Evolutionary conservation across 495 filamentous ascomycete genomes (phyloP), one percentile per base, ranked within the genome.

Genomic region (Penicillium angulare): DNA sequence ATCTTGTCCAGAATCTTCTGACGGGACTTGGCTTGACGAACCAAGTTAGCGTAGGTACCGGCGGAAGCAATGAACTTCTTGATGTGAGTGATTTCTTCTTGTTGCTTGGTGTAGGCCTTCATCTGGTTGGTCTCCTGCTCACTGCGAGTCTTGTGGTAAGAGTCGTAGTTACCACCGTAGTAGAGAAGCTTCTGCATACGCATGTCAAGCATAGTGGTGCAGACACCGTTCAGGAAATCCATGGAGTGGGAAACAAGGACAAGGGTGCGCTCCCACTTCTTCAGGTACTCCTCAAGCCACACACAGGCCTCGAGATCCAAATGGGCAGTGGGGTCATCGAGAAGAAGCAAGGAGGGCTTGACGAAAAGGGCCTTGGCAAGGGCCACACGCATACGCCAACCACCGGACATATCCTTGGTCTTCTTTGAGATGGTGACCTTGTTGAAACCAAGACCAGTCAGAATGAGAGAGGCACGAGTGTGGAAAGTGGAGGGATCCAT

Each of bases 1-100:
- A 98, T 98, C 82, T 98, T 98, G 82, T 98, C 93, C 50, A 98
- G 83, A 70, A 98, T 97, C 89, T 98, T 98, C 74, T 98, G 93
- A 41, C 93, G 86, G 24, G 93, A 97, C 79, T 98, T 98, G 71
- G 93, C 93, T 77, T 98, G 93, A 64, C 90, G 79, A 62, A 99
- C 93, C 73, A 99, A 82, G 79, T 99, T 99, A 80, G 93, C 93
- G 67, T 99, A 99, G 52, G 93, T 99, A 91, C 93, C 93, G 45
- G 95, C 93, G 42, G 92, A 97, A 57, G 93, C 93, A 68, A 99
- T 99, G 81, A 99, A 99, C 76, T 97, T 96, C 82, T 99, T 99
- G 83, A 99, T 99, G 77, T 99, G 93, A 55, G 83, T 77, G 65
- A 99, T 99, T 81, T 99, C 93, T 50, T 99, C 93, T 67, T 99